phyloP scores from a whole-genome alignment of 192 early-diverging fungal genomes.

The Coemansia sp. region DNA sequence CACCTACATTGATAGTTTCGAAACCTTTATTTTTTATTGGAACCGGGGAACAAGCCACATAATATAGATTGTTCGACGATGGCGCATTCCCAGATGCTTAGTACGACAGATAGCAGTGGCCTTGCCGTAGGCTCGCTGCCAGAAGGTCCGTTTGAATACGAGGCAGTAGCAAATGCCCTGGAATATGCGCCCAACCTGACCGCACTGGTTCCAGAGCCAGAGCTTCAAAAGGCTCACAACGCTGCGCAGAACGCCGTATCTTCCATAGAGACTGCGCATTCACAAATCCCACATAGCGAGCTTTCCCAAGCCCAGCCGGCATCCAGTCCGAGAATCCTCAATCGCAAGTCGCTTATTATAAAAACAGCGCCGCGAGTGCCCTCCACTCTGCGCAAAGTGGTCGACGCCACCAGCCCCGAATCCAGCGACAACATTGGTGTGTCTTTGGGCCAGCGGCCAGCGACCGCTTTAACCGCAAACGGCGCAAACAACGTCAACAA shows the following conservation, averaged over 20 bases:
- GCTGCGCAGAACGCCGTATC: neutral
- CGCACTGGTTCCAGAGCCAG: neutral
- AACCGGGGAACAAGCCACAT: neutral
- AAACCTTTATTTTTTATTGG: neutral
- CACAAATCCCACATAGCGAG: neutral
- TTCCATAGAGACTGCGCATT: neutral
- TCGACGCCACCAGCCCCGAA: slow-evolving; percentile 13
- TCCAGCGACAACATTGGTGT: neutral
- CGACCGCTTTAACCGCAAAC: neutral
- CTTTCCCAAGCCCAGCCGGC: neutral
- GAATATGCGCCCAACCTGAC: neutral
- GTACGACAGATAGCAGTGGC: neutral
- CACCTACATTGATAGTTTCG: neutral
- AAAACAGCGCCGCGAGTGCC: slow-evolving; percentile 41
- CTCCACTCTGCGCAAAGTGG: slow-evolving; percentile 35
- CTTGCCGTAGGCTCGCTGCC: neutral
- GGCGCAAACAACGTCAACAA: neutral
- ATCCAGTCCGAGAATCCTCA: neutral
- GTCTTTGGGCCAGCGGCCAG: neutral
- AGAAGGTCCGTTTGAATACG: neutral
- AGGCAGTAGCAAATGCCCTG: neutral
- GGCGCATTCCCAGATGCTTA: neutral
- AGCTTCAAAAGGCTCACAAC: neutral
- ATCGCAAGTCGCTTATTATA: slow-evolving; percentile 19
- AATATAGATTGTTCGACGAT: neutral